phyloP scores from a whole-genome alignment of 2,329 filamentous ascomycete species.

The Fusarium humuli region DNA sequence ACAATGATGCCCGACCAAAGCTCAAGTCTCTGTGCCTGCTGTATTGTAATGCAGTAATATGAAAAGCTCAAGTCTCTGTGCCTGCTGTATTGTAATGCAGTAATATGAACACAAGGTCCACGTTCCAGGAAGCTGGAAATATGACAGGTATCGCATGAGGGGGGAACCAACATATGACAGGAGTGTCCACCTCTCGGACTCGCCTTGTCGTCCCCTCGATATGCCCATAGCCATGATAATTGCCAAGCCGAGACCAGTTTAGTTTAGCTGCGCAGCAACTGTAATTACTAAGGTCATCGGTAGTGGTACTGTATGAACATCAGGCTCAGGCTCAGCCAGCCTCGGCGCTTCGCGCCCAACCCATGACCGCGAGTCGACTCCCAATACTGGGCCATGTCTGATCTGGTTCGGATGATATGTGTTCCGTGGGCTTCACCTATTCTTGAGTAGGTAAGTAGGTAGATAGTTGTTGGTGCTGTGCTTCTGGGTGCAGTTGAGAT shows the following conservation, averaged over 20 bases:
- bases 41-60: too few relatives aligned
- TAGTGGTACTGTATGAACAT: neutral
- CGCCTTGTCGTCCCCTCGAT: neutral
- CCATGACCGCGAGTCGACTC: conserved; percentile 22
- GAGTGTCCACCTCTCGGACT: neutral
- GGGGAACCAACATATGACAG: conserved; percentile 28
- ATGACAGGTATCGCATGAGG: conserved; percentile 1
- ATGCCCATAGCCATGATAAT: neutral
- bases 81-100: neutral
- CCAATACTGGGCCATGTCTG: conserved; percentile 7
- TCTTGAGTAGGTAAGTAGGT: neutral
- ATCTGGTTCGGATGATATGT: conserved; percentile 11
- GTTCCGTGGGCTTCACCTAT: conserved; percentile 7
- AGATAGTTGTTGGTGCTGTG: conserved; percentile 11
- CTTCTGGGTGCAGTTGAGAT: neutral
- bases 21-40: conserved; percentile 6
- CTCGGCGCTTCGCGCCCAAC: conserved; percentile 25
- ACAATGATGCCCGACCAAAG: neutral
- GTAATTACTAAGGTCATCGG: neutral
- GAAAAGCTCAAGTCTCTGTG: conserved; percentile 4
- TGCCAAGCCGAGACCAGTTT: neutral
- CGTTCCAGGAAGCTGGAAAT: conserved; percentile 35
- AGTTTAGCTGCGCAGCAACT: neutral
- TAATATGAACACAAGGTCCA: neutral
- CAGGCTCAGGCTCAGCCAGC: conserved; percentile 6